Evolutionary conservation across 192 early-diverging fungal genomes (phyloP).

Genomic region (Physocladia obscura): DNA sequence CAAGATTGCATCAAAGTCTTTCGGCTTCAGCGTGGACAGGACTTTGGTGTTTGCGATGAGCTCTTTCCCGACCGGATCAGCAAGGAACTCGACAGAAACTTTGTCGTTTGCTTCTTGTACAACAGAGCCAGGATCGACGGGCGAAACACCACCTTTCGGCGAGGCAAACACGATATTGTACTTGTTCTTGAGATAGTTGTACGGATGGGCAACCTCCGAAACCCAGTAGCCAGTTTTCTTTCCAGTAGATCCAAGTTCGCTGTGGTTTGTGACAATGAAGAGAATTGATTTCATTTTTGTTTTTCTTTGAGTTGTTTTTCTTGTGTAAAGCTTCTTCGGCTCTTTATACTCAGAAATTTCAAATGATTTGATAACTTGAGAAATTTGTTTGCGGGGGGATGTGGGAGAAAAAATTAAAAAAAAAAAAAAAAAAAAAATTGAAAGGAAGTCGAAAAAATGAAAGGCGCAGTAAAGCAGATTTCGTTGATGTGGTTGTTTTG

Average conservation of each 20-base stretch:
- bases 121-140: constrained; percentile 49
- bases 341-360: too few species aligned
- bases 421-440: too few species aligned
- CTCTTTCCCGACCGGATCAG: constrained; percentile 31
- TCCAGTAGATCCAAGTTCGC: constrained; percentile 35
- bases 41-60: constrained; percentile 46
- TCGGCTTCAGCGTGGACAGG: constrained; percentile 33
- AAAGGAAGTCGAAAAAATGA: too few species aligned
- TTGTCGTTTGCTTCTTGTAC: constrained; percentile 49
- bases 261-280: constrained; percentile 39
- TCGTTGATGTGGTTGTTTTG: too few species aligned
- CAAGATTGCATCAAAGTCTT: constrained; percentile 48
- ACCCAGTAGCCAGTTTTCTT: constrained; percentile 33
- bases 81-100: constrained; percentile 37
- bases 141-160: constrained; percentile 56
- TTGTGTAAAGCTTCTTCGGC: too few species aligned
- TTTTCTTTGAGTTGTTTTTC: neutral
- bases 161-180: constrained; percentile 56
- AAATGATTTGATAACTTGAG: too few species aligned
- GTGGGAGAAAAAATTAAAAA: too few species aligned
- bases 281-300: constrained; percentile 30
- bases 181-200: constrained; percentile 36
- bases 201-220: constrained; percentile 57
- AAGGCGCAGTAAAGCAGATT: too few species aligned
- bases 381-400: too few species aligned